phyloP scores from a whole-genome alignment of 106 monocot genomes.

The Dendrobium officinale region DNA sequence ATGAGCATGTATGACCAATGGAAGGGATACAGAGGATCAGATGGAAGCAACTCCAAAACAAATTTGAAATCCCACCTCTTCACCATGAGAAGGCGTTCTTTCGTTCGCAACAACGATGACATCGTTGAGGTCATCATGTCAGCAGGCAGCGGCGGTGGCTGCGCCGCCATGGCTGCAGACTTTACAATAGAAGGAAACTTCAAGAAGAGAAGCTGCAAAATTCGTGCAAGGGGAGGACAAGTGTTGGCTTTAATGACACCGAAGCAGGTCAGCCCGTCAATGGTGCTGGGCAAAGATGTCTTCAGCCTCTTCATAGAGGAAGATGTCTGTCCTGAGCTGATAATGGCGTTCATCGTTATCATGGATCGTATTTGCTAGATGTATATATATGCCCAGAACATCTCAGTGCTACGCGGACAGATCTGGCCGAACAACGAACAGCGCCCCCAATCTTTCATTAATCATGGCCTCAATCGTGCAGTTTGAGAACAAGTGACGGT shows the following conservation, averaged over 20 bases:
- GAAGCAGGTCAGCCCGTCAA: background rate
- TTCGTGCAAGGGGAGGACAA: background rate
- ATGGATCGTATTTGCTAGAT: constrained; percentile 1
- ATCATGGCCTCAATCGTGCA: no score
- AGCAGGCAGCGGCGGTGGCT: background rate
- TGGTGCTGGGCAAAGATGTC: background rate
- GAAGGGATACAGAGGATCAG: constrained; percentile 35
- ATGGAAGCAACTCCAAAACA: background rate
- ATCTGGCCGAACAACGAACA: no score
- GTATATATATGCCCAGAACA: no score
- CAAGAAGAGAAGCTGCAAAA: constrained; percentile 1
- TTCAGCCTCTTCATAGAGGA: background rate
- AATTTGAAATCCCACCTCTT: background rate
- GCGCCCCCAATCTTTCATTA: no score
- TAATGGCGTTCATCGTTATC: background rate
- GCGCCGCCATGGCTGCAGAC: background rate
- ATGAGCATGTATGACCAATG: constrained; percentile 61
- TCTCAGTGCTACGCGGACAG: no score
- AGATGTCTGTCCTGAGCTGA: background rate
- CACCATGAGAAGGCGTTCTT: background rate
- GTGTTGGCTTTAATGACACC: background rate
- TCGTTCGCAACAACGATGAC: background rate
- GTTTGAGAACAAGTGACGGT: no score
- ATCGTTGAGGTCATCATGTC: background rate
- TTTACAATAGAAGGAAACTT: background rate